phyloP scores from a whole-genome alignment of 2,329 filamentous ascomycete genomes.

The Pezicula neosporulosa region DNA sequence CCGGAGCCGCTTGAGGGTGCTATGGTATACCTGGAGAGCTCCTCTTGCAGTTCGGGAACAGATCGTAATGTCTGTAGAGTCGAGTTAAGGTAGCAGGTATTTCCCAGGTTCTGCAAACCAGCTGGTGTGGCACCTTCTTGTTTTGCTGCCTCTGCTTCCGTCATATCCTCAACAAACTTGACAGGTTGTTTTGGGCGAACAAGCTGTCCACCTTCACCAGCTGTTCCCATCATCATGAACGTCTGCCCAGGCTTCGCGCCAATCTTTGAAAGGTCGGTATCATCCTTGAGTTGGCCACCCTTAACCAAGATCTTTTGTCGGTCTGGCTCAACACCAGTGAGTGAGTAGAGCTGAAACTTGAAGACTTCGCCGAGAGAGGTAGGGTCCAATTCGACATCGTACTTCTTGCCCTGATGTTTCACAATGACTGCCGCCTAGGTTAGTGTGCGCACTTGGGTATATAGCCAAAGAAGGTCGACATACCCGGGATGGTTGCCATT shows the following conservation, averaged over 20 bases:
- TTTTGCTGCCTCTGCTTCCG: slow-evolving; percentile 83
- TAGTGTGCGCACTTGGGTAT: slow-evolving; percentile 8
- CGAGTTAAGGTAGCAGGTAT: slow-evolving; percentile 98
- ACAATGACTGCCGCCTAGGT: slow-evolving; percentile 64
- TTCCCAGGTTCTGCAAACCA: slow-evolving; percentile 87
- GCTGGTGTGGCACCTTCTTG: slow-evolving; percentile 82
- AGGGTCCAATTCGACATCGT: slow-evolving; percentile 89
- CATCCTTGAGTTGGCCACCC: slow-evolving; percentile 92
- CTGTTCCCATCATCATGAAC: slow-evolving; percentile 97
- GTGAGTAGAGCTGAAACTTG: slow-evolving; percentile 91
- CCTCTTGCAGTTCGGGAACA: slow-evolving; percentile 86
- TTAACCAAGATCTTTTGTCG: slow-evolving; percentile 96
- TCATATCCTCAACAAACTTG: slow-evolving; percentile 97
- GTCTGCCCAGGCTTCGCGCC: slow-evolving; percentile 81
- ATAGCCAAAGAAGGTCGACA: slow-evolving; percentile 5
- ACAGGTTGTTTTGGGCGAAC: slow-evolving; percentile 75
- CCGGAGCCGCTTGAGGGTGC: slow-evolving; percentile 20
- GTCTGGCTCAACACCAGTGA: slow-evolving; percentile 94
- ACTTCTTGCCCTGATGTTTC: slow-evolving; percentile 93
- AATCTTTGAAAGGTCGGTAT: slow-evolving; percentile 79
- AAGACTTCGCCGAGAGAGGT: slow-evolving; percentile 84
- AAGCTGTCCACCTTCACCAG: slow-evolving; percentile 57
- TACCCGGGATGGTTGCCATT: slow-evolving; percentile 30
- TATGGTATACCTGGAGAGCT: slow-evolving; percentile 62
- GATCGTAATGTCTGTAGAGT: slow-evolving; percentile 87